Base-by-base conservation (phyloP, 441 rosid genomes). In the Brassica hybrid region DNA sequence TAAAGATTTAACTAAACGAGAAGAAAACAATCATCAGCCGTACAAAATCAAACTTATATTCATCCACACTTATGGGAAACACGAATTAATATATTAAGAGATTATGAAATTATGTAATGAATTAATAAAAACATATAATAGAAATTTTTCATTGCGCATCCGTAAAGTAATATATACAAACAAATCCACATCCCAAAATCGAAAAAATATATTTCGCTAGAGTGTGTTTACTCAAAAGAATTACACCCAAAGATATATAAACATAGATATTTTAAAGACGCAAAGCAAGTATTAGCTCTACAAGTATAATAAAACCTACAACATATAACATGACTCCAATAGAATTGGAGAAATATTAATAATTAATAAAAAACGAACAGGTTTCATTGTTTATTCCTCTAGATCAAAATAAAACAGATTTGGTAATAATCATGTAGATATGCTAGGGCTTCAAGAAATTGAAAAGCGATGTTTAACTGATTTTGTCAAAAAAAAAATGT, bases 61-160 rank as follows among this genome's bases (percentile, higher is more conserved):
- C 65, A 77, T 65, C 72, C 73, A 72, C 25, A 14, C 65, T 68
- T n/a, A 36, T 64, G 48, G 71, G 71, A 70, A 34, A 70, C 60
- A 76, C 5, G 36, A 16, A 34, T n/a, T 14, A 18, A 30, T 27
- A 52, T 32, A 69, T 61, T 34, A 21, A 48, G 23, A 76, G 41
- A 25, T 7, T 56, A 16, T 43, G 13, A 41, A 65, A 54, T 61
- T 54, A 70, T 56, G 30, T 8, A 70, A 36, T 62, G 14, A 17
- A 30, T 17, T 12, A 34, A 59, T 34, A 11, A 59, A 21, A 34
- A 25, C 58, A 67, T 60, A 48, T 36, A 60, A 32, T 30, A 57
- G 19, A 43, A 30, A 7, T 3, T 72, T 30, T 45, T 32, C 57
- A 67, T 58, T 30, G 36, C 41, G 60, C 36, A 71, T 58, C 34